Percentiles rank a stretch among this genome's conserved stretches.
Evolutionary conservation across 768 basidiomycete genomes (phyloP).

Genomic region (Lyophyllum atratum): DNA sequence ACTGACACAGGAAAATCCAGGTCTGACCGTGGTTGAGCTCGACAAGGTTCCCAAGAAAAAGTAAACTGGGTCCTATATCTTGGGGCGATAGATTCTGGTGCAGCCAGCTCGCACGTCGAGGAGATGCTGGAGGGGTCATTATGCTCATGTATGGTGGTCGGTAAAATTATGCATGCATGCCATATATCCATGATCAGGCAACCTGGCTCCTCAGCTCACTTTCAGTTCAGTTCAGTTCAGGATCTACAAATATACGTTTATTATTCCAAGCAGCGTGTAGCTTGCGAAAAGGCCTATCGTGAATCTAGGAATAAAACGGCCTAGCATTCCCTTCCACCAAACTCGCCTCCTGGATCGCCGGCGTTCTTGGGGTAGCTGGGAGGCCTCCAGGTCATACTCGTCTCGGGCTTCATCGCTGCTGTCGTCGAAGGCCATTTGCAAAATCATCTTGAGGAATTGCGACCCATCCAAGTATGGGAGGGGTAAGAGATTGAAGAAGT

Average conservation of each 20-base stretch:
- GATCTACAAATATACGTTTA: conserved; percentile 10
- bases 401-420: conserved; percentile 2
- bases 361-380: conserved; percentile 20
- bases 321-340: conserved; percentile 22
- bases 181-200: conserved; percentile 14
- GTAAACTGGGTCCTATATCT: conserved; percentile 38
- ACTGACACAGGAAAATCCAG: conserved; percentile 34
- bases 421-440: conserved; percentile 14
- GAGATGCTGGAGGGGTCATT: conserved; percentile 12
- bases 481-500: conserved; percentile 81
- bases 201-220: background rate
- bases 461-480: conserved; percentile 72
- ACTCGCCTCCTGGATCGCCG: conserved; percentile 9
- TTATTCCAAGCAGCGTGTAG: conserved; percentile 19
- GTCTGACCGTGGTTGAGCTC: conserved; percentile 72
- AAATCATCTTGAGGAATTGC: conserved; percentile 45
- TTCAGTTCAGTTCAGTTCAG: background rate
- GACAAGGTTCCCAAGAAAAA: conserved; percentile 74
- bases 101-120: conserved; percentile 19
- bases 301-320: conserved; percentile 16
- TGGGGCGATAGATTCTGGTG: conserved; percentile 23
- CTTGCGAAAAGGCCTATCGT: conserved; percentile 23
- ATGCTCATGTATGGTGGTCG: conserved; percentile 27
- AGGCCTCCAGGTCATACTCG: conserved; percentile 35
- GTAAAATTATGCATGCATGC: conserved; percentile 34